A percentile compares a stretch with the other conserved stretches of the same genome.
Conservation (phyloP, 768 basidiomycete genomes). For the Lactarius evosmus region DNA sequence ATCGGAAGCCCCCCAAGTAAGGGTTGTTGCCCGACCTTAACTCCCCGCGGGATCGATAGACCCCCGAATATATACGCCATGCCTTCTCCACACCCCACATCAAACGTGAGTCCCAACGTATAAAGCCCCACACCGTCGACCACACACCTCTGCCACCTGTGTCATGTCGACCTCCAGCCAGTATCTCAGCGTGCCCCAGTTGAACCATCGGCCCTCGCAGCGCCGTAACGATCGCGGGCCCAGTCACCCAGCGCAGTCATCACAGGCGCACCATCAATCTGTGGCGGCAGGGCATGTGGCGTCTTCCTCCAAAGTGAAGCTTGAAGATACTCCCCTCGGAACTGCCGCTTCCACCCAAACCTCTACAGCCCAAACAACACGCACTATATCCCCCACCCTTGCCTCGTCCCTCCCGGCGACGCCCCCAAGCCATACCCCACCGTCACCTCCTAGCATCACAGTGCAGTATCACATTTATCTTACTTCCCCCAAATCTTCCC, state of each 20-base stretch:
- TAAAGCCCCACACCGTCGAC: slow-evolving; percentile 12
- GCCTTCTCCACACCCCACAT: slow-evolving; percentile 22
- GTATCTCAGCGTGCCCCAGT: slow-evolving; percentile 16
- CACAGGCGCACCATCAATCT: neutral
- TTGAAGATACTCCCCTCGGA: slow-evolving; percentile 24
- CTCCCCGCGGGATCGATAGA: neutral
- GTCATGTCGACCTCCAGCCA: slow-evolving; percentile 21
- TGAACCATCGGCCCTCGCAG: slow-evolving; percentile 14
- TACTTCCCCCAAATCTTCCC: neutral
- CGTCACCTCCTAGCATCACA: neutral
- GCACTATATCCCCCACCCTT: neutral
- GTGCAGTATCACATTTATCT: neutral
- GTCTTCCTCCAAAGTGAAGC: slow-evolving; percentile 20
- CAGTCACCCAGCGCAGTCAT: neutral
- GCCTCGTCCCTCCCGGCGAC: neutral
- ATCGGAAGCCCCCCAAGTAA: neutral
- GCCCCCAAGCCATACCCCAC: neutral
- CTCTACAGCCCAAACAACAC: neutral
- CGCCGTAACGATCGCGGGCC: slow-evolving; percentile 12
- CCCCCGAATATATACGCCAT: slow-evolving; percentile 4
- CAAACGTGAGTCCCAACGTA: slow-evolving; percentile 9
- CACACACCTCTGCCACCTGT: neutral
- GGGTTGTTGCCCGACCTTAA: neutral
- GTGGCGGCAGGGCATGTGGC: neutral
- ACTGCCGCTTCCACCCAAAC: neutral